Evolutionary conservation across 257 asterid species (phyloP).

Genomic region (Ophiorrhiza pumila): DNA sequence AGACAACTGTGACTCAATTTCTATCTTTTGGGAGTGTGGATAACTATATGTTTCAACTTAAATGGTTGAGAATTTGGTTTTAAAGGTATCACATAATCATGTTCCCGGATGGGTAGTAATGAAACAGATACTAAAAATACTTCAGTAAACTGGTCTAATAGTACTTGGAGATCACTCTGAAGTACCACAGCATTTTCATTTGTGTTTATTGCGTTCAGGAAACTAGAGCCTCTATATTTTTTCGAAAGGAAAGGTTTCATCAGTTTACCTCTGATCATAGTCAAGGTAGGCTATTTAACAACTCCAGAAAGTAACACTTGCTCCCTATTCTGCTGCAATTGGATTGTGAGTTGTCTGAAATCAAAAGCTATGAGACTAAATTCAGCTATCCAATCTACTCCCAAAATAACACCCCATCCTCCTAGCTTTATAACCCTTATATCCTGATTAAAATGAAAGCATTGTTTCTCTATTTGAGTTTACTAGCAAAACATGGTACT

Average conservation of each 20-base stretch:
- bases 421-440: neutral
- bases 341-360: neutral
- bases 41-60: neutral
- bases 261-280: neutral
- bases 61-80: neutral
- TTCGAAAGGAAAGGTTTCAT: neutral
- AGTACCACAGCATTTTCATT: no score
- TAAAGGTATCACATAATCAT: neutral
- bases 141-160: neutral
- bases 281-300: neutral
- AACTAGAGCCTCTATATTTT: neutral
- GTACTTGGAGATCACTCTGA: neutral
- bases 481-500: neutral
- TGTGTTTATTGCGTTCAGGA: no score
- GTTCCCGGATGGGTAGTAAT: no score
- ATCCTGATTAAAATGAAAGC: neutral
- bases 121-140: no score
- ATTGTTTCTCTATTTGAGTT: neutral
- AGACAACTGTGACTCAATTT: neutral
- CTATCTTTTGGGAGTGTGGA: neutral
- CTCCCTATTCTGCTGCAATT: rapidly evolving
- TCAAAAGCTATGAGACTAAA: neutral
- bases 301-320: neutral
- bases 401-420: neutral
- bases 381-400: neutral